A percentile compares a stretch with the other conserved stretches of the same genome.
These are phyloP conservation scores for Paraleonurus japonicus DNA, from an alignment of 257 asterid genomes.

Conservation along the genomic window DNA sequence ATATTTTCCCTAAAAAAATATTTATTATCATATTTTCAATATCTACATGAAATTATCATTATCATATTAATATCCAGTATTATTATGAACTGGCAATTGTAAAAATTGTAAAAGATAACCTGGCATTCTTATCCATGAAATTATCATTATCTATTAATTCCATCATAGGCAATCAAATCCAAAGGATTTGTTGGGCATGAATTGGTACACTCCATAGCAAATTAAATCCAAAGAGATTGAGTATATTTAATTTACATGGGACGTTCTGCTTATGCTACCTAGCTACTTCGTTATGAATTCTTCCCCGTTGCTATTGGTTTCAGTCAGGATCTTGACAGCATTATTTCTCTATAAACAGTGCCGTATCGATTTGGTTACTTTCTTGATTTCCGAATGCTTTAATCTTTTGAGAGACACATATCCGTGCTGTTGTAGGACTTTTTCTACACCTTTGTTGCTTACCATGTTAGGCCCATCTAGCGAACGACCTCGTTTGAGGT, in stretches of 20 bases:
- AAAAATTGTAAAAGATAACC: too few relatives aligned
- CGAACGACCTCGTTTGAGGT: neutral
- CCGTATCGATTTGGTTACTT: neutral
- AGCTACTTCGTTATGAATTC: constrained; percentile 38
- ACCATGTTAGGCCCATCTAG: neutral
- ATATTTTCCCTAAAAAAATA: too few relatives aligned
- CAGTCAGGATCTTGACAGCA: neutral
- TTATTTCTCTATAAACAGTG: neutral
- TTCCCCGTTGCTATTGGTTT: neutral
- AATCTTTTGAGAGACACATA: neutral
- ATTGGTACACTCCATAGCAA: neutral
- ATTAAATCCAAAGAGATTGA: constrained; percentile 47
- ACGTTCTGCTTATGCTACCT: constrained; percentile 44
- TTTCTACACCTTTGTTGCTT: neutral
- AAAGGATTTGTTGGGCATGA: neutral
- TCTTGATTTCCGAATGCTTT: neutral
- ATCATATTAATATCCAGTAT: too few relatives aligned
- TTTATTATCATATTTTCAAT: too few relatives aligned
- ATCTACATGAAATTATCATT: too few relatives aligned
- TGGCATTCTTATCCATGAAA: too few relatives aligned
- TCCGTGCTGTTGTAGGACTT: neutral
- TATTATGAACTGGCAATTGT: too few relatives aligned
- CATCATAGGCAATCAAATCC: too few relatives aligned
- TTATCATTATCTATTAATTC: too few relatives aligned
- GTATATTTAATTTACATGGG: constrained; percentile 42